phyloP scores from a whole-genome alignment of 2,329 filamentous ascomycete species.

The Aotearoamyces nothofagi region DNA sequence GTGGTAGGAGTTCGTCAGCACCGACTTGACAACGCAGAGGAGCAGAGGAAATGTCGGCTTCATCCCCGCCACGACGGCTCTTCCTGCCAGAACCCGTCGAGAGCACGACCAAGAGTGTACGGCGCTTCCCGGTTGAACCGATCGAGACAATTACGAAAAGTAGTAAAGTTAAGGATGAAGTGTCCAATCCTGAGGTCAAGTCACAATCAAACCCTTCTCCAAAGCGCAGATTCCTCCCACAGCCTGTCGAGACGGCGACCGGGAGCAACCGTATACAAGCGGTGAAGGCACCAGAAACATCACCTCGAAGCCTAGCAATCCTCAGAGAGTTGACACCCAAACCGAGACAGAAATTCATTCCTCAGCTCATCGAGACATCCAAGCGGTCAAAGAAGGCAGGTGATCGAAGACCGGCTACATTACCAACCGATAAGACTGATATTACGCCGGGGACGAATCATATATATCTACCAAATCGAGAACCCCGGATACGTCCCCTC shows the following conservation, averaged over 20 bases:
- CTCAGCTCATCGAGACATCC: slow-evolving; percentile 70
- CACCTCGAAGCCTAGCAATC: slow-evolving; percentile 16
- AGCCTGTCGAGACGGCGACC: slow-evolving; percentile 59
- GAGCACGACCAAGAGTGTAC: slow-evolving; percentile 19
- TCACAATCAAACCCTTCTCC: slow-evolving; percentile 17
- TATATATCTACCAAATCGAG: slow-evolving; percentile 10
- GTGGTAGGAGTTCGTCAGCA: too few species aligned
- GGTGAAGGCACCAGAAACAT: slow-evolving; percentile 35
- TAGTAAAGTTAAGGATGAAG: neutral
- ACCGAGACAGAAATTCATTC: slow-evolving; percentile 43
- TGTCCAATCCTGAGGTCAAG: slow-evolving; percentile 9
- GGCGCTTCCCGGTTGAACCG: slow-evolving; percentile 24
- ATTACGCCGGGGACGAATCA: slow-evolving; percentile 35
- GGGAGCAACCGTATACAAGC: slow-evolving; percentile 35
- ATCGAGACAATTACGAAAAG: slow-evolving; percentile 26
- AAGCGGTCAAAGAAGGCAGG: slow-evolving; percentile 53
- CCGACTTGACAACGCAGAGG: too few species aligned
- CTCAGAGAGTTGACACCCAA: slow-evolving; percentile 10
- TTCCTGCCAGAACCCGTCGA: slow-evolving; percentile 20
- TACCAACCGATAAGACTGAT: slow-evolving; percentile 56
- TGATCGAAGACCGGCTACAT: slow-evolving; percentile 45
- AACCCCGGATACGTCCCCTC: slow-evolving; percentile 7
- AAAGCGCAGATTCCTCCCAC: slow-evolving; percentile 46
- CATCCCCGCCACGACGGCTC: slow-evolving; percentile 13
- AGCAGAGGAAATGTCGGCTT: slow-evolving; percentile 8